Evolutionary conservation across 176 grass and related monocot species (phyloP), one percentile per base, ranked within the genome.

Genomic region (Zea luxurians): DNA sequence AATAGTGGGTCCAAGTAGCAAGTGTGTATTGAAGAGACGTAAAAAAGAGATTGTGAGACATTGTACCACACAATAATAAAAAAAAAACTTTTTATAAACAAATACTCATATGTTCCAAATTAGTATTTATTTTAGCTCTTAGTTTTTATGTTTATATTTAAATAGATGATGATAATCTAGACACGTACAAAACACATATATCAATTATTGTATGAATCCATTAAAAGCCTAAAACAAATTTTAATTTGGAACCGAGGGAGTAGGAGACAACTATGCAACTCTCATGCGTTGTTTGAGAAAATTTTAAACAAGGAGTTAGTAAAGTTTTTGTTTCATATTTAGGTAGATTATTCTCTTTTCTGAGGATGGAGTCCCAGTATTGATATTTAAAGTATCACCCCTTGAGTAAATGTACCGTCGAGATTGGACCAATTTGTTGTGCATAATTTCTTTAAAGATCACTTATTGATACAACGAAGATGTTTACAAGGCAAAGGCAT

Each of bases 241-340:
- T 27, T 27, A 27, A 27, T 27, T 27, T 27, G 27, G 27, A 27
- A 27, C 27, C 27, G 27, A 27, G 27, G 27, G 27, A 27, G 27
- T 27, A 27, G 27, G 27, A 27, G 27, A 27, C 27, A 27, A 27
- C 27, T 27, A 27, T 59, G n/a, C 55, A 21, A 8, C 55, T 59
- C 53, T 57, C n/a, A 10, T 59, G n/a, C 27, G 8, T 10, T 59
- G 18, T 21, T 59, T 3, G 3, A 59, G 7, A 59, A 17, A 27
- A 8, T 58, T 27, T 27, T 27, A 20, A 59, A 7, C n/a, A 59
- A 0, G n/a, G 55, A 59, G 8, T 59, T 59, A 21, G 55, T 59
- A 34, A 61, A 68, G 27, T 21, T 9, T 71, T 41, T 7, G 37
- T 44, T 85, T 70, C 79, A 55, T 76, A n/a, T 61, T 80, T 77